Percentiles rank a stretch among this genome's conserved stretches.
Conservation (phyloP, 2,329 filamentous ascomycete species). For the Metarhizium brunneum region DNA sequence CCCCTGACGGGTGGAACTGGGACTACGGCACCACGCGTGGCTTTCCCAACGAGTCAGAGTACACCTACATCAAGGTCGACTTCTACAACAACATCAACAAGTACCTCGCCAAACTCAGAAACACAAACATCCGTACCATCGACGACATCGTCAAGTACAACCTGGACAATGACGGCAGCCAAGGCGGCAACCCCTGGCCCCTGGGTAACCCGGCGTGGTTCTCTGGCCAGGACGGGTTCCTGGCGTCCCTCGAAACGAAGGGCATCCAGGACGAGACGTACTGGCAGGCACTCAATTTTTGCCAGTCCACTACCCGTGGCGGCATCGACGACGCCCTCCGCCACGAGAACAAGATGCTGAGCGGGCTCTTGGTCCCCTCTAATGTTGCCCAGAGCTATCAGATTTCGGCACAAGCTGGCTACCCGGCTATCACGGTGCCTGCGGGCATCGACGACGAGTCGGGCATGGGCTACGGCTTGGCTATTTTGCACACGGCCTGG, state of each 20-base stretch:
- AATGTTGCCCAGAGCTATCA: slow-evolving; percentile 60
- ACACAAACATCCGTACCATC: slow-evolving; percentile 49
- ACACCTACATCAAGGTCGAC: slow-evolving; percentile 62
- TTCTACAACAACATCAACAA: slow-evolving; percentile 53
- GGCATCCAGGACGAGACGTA: slow-evolving; percentile 58
- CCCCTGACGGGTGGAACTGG: slow-evolving; percentile 65
- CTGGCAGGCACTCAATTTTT: slow-evolving; percentile 55
- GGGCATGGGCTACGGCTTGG: slow-evolving; percentile 54
- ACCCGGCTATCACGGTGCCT: slow-evolving; percentile 63
- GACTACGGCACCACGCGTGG: slow-evolving; percentile 55
- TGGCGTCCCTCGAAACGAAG: slow-evolving; percentile 50
- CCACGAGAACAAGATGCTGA: slow-evolving; percentile 35
- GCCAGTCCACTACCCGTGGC: slow-evolving; percentile 46
- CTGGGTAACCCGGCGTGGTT: slow-evolving; percentile 50
- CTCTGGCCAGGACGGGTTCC: slow-evolving; percentile 63
- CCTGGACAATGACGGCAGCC: slow-evolving; percentile 51
- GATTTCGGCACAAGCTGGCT: slow-evolving; percentile 66
- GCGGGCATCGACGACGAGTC: slow-evolving; percentile 44
- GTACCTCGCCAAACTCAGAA: slow-evolving; percentile 54
- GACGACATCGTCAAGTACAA: slow-evolving; percentile 61
- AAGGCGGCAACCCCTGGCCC: slow-evolving; percentile 54
- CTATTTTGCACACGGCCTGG: slow-evolving; percentile 51
- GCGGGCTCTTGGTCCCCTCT: slow-evolving; percentile 58
- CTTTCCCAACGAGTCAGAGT: slow-evolving; percentile 64
- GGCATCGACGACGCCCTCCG: slow-evolving; percentile 62